These are phyloP conservation scores for Scheffersomyces coipomensis DNA, from an alignment of 805 yeast genomes.

Conservation along the genomic window DNA sequence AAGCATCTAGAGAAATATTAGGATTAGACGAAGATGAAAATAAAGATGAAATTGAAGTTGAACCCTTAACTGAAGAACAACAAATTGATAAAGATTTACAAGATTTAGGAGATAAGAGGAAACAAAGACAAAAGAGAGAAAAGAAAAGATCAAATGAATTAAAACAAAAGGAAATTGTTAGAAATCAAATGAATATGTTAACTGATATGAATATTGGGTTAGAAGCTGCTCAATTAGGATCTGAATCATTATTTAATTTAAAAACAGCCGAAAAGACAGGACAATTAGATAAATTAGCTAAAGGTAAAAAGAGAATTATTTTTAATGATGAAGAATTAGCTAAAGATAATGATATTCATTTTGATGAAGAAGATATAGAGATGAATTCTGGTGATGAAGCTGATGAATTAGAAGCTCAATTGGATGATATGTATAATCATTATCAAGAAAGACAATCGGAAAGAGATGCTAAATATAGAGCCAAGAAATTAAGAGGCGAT, in stretches of 20 bases:
- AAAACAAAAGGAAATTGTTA: conserved; percentile 81
- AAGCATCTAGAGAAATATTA: conserved; percentile 73
- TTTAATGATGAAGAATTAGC: conserved; percentile 55
- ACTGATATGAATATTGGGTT: conserved; percentile 91
- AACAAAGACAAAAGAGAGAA: conserved; percentile 70
- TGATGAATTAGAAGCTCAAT: conserved; percentile 73
- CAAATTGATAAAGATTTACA: conserved; percentile 82
- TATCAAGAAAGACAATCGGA: conserved; percentile 69
- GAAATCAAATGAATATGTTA: conserved; percentile 96
- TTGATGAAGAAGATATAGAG: conserved; percentile 35
- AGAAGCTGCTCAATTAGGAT: conserved; percentile 82
- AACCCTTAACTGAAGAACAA: conserved; percentile 81
- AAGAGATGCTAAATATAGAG: conserved; percentile 65
- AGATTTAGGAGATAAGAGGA: conserved; percentile 68
- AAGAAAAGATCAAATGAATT: conserved; percentile 77
- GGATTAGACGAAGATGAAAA: conserved; percentile 59
- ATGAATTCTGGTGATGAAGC: conserved; percentile 48
- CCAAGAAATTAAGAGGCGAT: conserved; percentile 73
- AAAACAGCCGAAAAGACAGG: conserved; percentile 89
- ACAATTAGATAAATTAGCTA: conserved; percentile 64
- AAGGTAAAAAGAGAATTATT: conserved; percentile 70
- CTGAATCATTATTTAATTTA: conserved; percentile 78
- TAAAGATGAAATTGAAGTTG: conserved; percentile 56
- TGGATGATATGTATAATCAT: conserved; percentile 76
- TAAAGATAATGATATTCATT: conserved; percentile 55